These are phyloP conservation scores for Cryptococcus sp. DNA, from an alignment of 1,284 basidiomycete species.

Conservation along the genomic window DNA sequence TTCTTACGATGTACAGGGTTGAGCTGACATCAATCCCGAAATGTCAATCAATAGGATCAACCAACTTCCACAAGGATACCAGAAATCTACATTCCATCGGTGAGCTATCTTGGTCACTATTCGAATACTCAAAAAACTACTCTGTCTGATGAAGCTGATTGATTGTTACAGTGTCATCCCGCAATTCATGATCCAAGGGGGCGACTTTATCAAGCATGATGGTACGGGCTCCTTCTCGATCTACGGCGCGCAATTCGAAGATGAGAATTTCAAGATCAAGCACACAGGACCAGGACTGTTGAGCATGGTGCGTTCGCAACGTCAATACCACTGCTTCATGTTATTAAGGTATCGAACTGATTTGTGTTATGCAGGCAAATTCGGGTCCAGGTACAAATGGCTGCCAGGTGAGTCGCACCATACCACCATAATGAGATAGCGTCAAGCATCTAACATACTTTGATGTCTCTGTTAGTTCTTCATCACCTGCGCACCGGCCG, in stretches of 20 bases:
- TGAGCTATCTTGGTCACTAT: slow-evolving; percentile 49
- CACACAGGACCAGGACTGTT: slow-evolving; percentile 80
- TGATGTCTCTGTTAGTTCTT: slow-evolving; percentile 69
- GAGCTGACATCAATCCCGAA: not conserved
- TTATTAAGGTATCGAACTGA: not conserved
- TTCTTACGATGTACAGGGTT: too few species aligned
- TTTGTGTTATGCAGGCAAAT: slow-evolving; percentile 67
- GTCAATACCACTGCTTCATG: slow-evolving; percentile 5
- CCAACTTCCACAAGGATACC: slow-evolving; percentile 83
- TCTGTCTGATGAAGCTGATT: slow-evolving; percentile 2
- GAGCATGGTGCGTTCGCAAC: slow-evolving; percentile 67
- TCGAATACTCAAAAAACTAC: not conserved
- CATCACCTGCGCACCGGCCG: slow-evolving; percentile 89
- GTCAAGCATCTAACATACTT: not conserved
- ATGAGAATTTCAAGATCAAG: slow-evolving; percentile 92
- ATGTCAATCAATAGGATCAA: slow-evolving; percentile 66
- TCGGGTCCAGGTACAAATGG: slow-evolving; percentile 91
- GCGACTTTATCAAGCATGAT: slow-evolving; percentile 86
- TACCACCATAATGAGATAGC: not conserved
- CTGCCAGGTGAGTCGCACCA: slow-evolving; percentile 65
- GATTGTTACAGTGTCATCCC: slow-evolving; percentile 31
- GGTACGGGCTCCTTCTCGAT: slow-evolving; percentile 94
- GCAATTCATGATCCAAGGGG: slow-evolving; percentile 57
- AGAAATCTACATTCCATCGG: slow-evolving; percentile 88
- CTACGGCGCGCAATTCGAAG: slow-evolving; percentile 91